phyloP scores from a whole-genome alignment of 2,329 filamentous ascomycete species.

The Aspergillus sclerotialis region DNA sequence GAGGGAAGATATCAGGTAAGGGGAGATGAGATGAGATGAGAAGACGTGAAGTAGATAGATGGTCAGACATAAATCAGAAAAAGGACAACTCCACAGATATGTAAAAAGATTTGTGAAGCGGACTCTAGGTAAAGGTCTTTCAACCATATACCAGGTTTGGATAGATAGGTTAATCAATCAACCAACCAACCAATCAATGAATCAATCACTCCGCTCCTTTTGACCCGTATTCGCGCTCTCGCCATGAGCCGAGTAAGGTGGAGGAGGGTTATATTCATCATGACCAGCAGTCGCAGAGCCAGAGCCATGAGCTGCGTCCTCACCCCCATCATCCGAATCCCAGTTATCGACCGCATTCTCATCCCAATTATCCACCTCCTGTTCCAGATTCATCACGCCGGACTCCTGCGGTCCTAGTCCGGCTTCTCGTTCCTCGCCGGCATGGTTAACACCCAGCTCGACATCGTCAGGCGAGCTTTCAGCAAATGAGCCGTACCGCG shows the following conservation, averaged over 20 bases:
- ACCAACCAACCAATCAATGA: too few species aligned
- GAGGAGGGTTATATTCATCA: constrained; percentile 6
- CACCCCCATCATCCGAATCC: constrained; percentile 51
- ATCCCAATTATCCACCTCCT: constrained; percentile 90
- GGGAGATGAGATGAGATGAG: too few species aligned
- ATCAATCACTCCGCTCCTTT: constrained; percentile 29
- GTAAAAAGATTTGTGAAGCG: too few species aligned
- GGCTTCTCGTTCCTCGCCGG: constrained; percentile 14
- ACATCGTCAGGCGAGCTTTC: constrained; percentile 51
- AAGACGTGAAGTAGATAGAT: too few species aligned
- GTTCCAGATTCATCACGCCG: constrained; percentile 61
- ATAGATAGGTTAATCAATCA: too few species aligned
- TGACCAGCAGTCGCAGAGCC: constrained; percentile 12
- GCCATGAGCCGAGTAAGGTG: neutral
- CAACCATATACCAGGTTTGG: too few species aligned
- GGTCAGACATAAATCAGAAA: too few species aligned
- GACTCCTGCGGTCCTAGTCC: constrained; percentile 52
- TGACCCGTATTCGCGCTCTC: constrained; percentile 16
- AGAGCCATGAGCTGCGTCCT: constrained; percentile 11
- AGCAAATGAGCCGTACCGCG: constrained; percentile 66
- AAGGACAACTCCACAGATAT: too few species aligned
- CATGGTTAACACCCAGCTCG: constrained; percentile 57
- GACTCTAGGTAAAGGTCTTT: too few species aligned
- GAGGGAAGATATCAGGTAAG: too few species aligned
- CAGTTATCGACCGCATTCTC: constrained; percentile 67